Conservation (phyloP, 352 stramenopile species). For the Phytopythium aichiense region DNA sequence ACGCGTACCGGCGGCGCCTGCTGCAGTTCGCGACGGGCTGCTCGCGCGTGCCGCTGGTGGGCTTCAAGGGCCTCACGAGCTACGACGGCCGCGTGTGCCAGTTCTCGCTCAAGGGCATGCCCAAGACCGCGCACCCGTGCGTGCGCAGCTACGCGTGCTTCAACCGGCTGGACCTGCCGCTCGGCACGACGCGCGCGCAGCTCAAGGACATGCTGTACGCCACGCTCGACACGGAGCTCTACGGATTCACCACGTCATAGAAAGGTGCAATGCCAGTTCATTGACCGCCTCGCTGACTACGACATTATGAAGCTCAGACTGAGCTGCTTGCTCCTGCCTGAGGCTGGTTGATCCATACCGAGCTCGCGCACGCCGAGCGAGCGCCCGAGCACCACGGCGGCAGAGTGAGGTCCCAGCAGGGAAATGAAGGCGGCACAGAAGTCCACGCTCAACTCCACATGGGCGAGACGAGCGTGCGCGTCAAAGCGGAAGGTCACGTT, state of each 20-base stretch:
- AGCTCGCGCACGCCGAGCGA: too few relatives aligned
- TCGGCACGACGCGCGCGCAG: constrained; percentile 88
- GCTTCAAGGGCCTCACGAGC: constrained; percentile 68
- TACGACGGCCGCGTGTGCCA: constrained; percentile 73
- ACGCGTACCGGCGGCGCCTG: constrained; percentile 63
- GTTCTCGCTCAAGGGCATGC: constrained; percentile 67
- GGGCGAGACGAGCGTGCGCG: too few relatives aligned
- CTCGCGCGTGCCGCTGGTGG: constrained; percentile 70
- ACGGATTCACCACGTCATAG: constrained; percentile 66
- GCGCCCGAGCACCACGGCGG: too few relatives aligned
- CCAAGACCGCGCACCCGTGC: constrained; percentile 32
- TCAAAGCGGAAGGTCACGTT: too few relatives aligned
- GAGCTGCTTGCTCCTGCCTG: too few relatives aligned
- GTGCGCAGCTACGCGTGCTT: constrained; percentile 75
- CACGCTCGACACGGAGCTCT: constrained; percentile 54
- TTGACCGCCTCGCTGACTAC: too few relatives aligned
- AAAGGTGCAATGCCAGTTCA: too few relatives aligned
- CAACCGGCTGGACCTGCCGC: constrained; percentile 92
- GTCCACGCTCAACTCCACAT: too few relatives aligned
- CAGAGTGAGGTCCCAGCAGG: too few relatives aligned
- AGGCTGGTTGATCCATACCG: too few relatives aligned
- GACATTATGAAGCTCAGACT: too few relatives aligned
- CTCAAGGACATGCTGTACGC: constrained; percentile 57
- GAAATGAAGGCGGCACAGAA: too few relatives aligned
- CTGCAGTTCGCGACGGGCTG: constrained; percentile 83